phyloP scores from a whole-genome alignment of 257 asterid genomes.

The Nyctanthes arbortristis region DNA sequence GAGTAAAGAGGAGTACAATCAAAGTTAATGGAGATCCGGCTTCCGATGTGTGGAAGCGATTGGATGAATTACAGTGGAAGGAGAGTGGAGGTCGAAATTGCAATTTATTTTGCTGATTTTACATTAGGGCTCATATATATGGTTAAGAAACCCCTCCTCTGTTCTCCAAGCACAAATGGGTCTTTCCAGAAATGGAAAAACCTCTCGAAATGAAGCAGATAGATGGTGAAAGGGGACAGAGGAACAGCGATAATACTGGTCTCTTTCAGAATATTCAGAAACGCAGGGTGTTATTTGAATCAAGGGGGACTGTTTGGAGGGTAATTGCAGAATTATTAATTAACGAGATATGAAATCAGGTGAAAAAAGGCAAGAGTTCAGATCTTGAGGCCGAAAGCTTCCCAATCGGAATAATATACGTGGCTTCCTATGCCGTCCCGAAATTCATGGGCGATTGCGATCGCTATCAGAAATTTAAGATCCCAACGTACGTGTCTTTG shows the following conservation, averaged over 20 bases:
- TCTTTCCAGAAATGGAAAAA: background rate
- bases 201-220: background rate
- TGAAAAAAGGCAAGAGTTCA: background rate
- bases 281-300: no score
- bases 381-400: slow-evolving; percentile 16
- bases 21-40: no score
- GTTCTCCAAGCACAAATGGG: background rate
- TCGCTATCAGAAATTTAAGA: background rate
- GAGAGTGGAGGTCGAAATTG: no score
- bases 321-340: background rate
- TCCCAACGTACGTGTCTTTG: background rate
- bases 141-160: background rate
- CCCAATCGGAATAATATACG: background rate
- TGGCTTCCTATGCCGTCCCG: background rate
- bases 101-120: no score
- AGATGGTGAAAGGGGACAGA: no score
- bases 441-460: background rate
- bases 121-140: no score
- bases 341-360: no score
- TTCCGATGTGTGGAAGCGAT: no score
- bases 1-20: no score
- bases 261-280: no score
- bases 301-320: background rate
- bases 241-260: no score
- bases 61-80: no score